Conservation (phyloP, 2,329 filamentous ascomycete genomes). For the Venturia effusa region DNA sequence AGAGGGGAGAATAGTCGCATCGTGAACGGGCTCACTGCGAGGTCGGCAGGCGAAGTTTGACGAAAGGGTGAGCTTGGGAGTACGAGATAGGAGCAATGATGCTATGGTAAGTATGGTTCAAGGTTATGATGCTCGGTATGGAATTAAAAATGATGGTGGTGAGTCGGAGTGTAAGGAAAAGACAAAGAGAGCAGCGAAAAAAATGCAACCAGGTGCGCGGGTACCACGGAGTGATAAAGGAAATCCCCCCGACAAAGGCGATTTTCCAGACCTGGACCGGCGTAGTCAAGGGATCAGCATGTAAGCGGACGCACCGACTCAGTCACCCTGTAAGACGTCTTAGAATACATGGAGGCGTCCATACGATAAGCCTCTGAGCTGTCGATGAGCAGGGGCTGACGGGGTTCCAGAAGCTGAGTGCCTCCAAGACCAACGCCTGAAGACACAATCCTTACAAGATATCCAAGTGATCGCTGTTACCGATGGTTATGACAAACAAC, state of each 20-base stretch:
- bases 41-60: neutral
- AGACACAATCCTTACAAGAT: neutral
- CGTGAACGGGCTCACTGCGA: neutral
- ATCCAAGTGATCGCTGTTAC: neutral
- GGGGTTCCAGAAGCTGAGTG: neutral
- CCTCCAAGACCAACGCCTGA: neutral
- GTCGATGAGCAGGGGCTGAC: neutral
- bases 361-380: constrained; percentile 1
- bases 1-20: neutral
- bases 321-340: neutral
- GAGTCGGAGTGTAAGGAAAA: neutral
- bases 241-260: neutral
- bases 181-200: neutral
- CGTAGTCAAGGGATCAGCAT: neutral
- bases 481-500: neutral
- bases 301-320: neutral
- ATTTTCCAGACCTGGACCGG: neutral
- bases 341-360: constrained; percentile 6
- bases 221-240: neutral
- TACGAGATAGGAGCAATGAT: neutral
- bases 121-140: neutral
- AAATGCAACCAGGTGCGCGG: neutral
- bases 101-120: neutral
- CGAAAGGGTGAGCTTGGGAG: neutral
- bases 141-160: neutral